phyloP scores from a whole-genome alignment of 805 yeast genomes.

The Yarrowia sp. region DNA sequence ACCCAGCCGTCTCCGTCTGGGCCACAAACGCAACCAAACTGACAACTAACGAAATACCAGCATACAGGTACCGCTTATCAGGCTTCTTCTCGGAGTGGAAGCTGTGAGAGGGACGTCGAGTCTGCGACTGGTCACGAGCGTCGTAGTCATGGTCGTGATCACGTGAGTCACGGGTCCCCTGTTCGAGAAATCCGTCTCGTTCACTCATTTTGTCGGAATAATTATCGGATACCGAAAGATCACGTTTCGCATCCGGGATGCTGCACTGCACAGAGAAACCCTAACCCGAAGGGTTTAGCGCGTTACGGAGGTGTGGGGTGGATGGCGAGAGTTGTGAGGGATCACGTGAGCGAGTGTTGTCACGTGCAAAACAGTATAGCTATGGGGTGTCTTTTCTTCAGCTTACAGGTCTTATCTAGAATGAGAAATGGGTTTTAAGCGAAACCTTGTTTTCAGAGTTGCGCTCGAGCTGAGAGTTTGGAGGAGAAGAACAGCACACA shows the following conservation, averaged over 20 bases:
- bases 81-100: constrained; percentile 21
- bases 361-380: background rate
- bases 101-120: constrained; percentile 3
- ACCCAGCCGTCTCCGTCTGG: constrained; percentile 79
- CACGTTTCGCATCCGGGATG: background rate
- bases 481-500: constrained; percentile 6
- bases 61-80: constrained; percentile 44
- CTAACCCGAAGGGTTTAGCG: constrained; percentile 21
- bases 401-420: background rate
- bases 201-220: background rate
- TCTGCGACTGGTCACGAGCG: background rate
- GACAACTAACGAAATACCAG: constrained; percentile 47
- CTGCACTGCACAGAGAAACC: background rate
- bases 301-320: no score
- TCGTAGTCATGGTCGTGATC: constrained; percentile 6
- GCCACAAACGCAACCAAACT: constrained; percentile 63
- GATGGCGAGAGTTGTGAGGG: background rate
- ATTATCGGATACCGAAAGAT: constrained; percentile 3
- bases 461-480: background rate
- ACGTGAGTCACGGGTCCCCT: background rate
- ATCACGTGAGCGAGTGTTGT: background rate
- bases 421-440: background rate
- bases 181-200: constrained; percentile 17
- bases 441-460: background rate
- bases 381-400: background rate